These are phyloP conservation scores for Serendipita sp. DNA, from an alignment of 768 basidiomycete species.

Conservation along the genomic window DNA sequence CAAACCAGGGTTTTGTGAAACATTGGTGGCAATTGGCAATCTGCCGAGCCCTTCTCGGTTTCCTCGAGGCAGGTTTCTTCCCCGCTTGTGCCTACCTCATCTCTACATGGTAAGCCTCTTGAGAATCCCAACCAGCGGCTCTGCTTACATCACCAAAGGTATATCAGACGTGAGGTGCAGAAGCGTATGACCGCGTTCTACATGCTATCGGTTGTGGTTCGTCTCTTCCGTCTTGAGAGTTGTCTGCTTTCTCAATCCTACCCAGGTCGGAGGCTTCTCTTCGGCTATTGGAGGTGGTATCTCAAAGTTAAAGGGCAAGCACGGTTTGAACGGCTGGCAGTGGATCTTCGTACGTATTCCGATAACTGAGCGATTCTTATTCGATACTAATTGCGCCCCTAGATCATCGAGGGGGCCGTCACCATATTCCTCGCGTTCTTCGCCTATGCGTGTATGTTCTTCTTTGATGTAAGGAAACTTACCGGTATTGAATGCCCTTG, in stretches of 20 bases:
- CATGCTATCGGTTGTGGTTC: constrained; percentile 14
- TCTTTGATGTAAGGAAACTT: neutral
- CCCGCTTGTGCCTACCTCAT: constrained; percentile 16
- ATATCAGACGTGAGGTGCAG: constrained; percentile 18
- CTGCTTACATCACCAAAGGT: constrained; percentile 11
- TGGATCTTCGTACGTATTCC: constrained; percentile 19
- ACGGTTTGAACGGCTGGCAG: constrained; percentile 16
- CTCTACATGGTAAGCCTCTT: neutral
- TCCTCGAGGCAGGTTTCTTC: constrained; percentile 19
- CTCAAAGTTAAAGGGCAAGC: constrained; percentile 9
- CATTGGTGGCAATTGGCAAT: constrained; percentile 18
- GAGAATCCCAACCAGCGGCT: neutral
- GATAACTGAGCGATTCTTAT: constrained; percentile 10
- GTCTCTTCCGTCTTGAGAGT: constrained; percentile 13
- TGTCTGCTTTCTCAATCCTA: neutral
- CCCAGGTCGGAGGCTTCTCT: neutral
- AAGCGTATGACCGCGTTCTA: constrained; percentile 18
- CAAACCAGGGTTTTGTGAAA: constrained; percentile 15
- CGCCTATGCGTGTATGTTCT: constrained; percentile 10
- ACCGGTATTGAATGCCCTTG: neutral
- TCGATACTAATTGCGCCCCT: neutral
- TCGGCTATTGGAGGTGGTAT: neutral
- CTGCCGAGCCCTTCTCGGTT: constrained; percentile 17
- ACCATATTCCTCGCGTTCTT: constrained; percentile 13
- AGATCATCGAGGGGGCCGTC: constrained; percentile 14